These are phyloP conservation scores for Umbellularia californica DNA, from an alignment of 164 flowering plant genomes.

Conservation along the genomic window DNA sequence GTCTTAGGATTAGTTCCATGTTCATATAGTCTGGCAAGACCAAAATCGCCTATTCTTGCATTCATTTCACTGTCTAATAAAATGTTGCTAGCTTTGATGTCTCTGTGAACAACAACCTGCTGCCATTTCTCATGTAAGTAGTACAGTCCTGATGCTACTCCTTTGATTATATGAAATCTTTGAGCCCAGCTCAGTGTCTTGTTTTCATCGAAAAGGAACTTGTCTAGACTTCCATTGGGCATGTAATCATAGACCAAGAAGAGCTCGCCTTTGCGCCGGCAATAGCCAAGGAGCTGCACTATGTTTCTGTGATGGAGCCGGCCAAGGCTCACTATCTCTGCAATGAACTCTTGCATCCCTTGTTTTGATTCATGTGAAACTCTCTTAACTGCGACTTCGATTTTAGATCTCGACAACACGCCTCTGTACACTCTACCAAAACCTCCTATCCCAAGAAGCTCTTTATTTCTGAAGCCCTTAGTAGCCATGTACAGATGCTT, in stretches of 20 bases:
- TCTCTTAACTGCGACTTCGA: slow-evolving; percentile 40
- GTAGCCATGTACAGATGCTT: slow-evolving; percentile 11
- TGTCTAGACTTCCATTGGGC: slow-evolving; percentile 52
- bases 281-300: slow-evolving; percentile 42
- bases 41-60: background rate
- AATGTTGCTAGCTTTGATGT: background rate
- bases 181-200: background rate
- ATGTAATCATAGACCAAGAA: slow-evolving; percentile 42
- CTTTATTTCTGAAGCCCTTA: slow-evolving; percentile 14
- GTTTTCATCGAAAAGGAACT: slow-evolving; percentile 15
- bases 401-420: slow-evolving; percentile 13
- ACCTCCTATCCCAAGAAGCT: slow-evolving; percentile 15
- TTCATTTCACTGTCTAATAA: background rate
- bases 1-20: background rate
- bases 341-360: slow-evolving; percentile 37
- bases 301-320: slow-evolving; percentile 44
- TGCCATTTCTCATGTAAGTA: background rate
- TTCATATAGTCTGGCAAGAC: background rate
- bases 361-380: slow-evolving; percentile 36
- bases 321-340: slow-evolving; percentile 42
- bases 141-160: background rate
- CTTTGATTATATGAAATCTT: background rate
- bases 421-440: slow-evolving; percentile 37
- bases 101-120: background rate
- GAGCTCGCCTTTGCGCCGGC: slow-evolving; percentile 36